Conservation (phyloP, 371 early-diverging fungal genomes). For the Mortierella polycephala region DNA sequence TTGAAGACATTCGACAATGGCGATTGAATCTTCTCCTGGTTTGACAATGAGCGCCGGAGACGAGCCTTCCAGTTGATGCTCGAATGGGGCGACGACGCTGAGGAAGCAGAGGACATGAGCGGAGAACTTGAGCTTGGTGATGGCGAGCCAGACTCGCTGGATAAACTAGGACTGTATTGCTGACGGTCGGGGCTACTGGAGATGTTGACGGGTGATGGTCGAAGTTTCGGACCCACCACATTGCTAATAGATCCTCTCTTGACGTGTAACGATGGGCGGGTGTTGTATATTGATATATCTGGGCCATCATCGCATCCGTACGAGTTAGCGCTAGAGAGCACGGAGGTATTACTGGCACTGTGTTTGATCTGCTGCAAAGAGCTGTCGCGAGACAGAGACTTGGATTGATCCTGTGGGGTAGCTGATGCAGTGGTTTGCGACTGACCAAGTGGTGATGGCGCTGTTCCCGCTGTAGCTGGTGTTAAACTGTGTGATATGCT, state of each 20-base stretch:
- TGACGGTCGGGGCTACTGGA: conserved; percentile 20
- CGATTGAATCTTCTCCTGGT: conserved; percentile 53
- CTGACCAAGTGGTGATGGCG: conserved; percentile 7
- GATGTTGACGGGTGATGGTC: conserved; percentile 43
- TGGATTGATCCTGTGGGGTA: conserved; percentile 18
- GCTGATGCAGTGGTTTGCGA: conserved; percentile 3
- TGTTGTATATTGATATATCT: conserved; percentile 13
- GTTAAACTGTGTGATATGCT: not conserved
- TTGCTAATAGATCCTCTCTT: conserved; percentile 37
- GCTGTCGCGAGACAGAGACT: conserved; percentile 19
- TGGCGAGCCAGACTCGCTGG: conserved; percentile 48
- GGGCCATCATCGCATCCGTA: conserved; percentile 27
- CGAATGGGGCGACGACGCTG: conserved; percentile 43
- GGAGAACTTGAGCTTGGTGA: conserved; percentile 50
- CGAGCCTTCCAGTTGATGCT: conserved; percentile 45
- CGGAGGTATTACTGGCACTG: conserved; percentile 26
- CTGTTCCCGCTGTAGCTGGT: not conserved
- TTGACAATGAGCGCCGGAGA: conserved; percentile 42
- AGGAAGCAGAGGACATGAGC: conserved; percentile 48
- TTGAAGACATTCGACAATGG: conserved; percentile 54
- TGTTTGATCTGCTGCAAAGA: conserved; percentile 36
- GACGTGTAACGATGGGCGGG: conserved; percentile 24
- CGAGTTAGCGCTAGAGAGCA: conserved; percentile 21
- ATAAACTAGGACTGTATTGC: conserved; percentile 44
- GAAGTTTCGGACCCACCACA: conserved; percentile 25